Conservation (phyloP, 495 filamentous ascomycete genomes). For the Rusavskia elegans region DNA sequence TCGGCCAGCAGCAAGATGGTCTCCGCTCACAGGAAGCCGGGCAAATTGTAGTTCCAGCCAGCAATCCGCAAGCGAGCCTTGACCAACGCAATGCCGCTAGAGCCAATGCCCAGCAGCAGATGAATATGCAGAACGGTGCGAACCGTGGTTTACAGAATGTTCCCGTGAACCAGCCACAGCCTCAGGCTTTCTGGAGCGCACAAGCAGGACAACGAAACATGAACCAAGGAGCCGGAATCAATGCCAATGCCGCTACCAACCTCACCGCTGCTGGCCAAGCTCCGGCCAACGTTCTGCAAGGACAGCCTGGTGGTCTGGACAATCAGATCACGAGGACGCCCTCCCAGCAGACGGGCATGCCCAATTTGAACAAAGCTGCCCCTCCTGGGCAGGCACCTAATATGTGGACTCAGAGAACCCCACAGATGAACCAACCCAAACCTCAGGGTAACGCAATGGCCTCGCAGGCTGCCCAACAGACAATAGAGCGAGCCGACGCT, state of each 20-base stretch:
- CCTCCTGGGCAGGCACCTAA: conserved; percentile 24
- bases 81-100: conserved; percentile 20
- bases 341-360: conserved; percentile 34
- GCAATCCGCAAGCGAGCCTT: conserved; percentile 31
- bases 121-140: conserved; percentile 24
- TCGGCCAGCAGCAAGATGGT: conserved; percentile 47
- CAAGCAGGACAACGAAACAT: conserved; percentile 26
- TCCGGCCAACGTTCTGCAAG: conserved; percentile 23
- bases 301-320: conserved; percentile 29
- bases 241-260: conserved; percentile 1
- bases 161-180: conserved; percentile 26
- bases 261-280: conserved; percentile 20
- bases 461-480: conserved; percentile 16
- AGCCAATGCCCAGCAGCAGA: conserved; percentile 25
- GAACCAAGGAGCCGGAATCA: conserved; percentile 3
- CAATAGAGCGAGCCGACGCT: conserved; percentile 19
- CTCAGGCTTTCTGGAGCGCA: conserved; percentile 20
- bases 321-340: conserved; percentile 9
- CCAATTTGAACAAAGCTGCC: conserved; percentile 44
- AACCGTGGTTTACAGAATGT: conserved; percentile 24
- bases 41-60: conserved; percentile 51
- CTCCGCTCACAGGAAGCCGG: conserved; percentile 47
- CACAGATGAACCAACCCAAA: conserved; percentile 9
- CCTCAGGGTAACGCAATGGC: neutral
- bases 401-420: conserved; percentile 14